phyloP scores from a whole-genome alignment of 192 early-diverging fungal genomes.

The Funneliformis mosseae region DNA sequence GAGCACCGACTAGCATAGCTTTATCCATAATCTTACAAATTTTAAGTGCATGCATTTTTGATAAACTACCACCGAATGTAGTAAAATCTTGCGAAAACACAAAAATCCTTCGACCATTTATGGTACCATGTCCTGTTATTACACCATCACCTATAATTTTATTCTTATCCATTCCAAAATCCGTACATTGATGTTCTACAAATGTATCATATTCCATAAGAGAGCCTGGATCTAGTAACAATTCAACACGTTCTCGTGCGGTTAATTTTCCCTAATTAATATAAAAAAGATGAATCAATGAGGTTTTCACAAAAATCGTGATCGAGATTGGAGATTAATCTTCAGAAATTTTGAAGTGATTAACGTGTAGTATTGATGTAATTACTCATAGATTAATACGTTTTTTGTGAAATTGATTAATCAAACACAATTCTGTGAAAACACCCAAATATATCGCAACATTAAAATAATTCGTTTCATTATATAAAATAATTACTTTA shows the following conservation, averaged over 20 bases:
- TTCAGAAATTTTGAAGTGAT: too few species aligned
- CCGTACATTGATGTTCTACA: constrained; percentile 91
- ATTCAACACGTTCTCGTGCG: constrained; percentile 84
- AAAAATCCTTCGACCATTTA: constrained; percentile 89
- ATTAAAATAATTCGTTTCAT: too few species aligned
- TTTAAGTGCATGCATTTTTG: constrained; percentile 86
- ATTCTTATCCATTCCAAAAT: constrained; percentile 84
- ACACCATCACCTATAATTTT: constrained; percentile 92
- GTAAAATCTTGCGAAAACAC: constrained; percentile 96
- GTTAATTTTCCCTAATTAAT: constrained; percentile 82
- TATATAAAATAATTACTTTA: constrained; percentile 57
- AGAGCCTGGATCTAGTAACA: constrained; percentile 80
- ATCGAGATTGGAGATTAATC: too few species aligned
- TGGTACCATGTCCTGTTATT: constrained; percentile 93
- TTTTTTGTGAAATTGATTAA: background rate
- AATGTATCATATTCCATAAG: constrained; percentile 94
- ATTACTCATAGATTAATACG: too few species aligned
- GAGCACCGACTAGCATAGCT: constrained; percentile 89
- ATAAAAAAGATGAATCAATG: background rate
- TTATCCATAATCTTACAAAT: constrained; percentile 95
- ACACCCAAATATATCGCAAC: too few species aligned
- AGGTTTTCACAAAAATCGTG: too few species aligned
- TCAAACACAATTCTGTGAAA: background rate
- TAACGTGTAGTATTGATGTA: too few species aligned
- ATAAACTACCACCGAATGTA: constrained; percentile 88